Conservation (phyloP, 495 filamentous ascomycete genomes). For the Neurospora tetrasperma region DNA sequence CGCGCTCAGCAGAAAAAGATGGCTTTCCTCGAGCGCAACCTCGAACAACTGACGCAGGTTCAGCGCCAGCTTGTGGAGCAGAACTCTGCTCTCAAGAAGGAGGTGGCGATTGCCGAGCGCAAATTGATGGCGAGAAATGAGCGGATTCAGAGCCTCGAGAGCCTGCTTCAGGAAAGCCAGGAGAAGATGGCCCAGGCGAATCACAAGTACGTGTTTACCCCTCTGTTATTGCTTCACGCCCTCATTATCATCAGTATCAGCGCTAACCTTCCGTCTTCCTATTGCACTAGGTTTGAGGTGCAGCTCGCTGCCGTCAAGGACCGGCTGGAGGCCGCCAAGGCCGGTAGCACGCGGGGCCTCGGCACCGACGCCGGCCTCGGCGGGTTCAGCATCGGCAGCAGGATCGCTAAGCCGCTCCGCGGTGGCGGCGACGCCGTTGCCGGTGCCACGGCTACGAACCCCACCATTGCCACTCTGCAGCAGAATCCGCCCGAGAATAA, state of each 20-base stretch:
- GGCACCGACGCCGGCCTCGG: conserved; percentile 50
- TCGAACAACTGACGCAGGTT: conserved; percentile 94
- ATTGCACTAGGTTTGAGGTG: conserved; percentile 68
- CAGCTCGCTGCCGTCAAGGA: conserved; percentile 97
- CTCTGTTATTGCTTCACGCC: not conserved
- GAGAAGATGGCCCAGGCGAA: conserved; percentile 94
- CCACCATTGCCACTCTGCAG: conserved; percentile 43
- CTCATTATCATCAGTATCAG: conserved; percentile 1
- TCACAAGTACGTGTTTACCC: conserved; percentile 60
- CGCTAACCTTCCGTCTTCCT: conserved; percentile 2
- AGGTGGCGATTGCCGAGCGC: conserved; percentile 95
- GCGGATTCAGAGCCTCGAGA: conserved; percentile 86
- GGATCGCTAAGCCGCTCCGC: conserved; percentile 94
- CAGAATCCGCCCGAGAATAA: conserved; percentile 40
- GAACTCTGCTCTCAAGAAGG: conserved; percentile 92
- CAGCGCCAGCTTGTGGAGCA: conserved; percentile 97
- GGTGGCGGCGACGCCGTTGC: conserved; percentile 79
- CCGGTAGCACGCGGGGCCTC: conserved; percentile 73
- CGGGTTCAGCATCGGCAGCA: conserved; percentile 71
- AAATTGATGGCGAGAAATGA: conserved; percentile 95
- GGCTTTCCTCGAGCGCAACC: conserved; percentile 96
- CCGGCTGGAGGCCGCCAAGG: conserved; percentile 89
- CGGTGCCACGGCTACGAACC: conserved; percentile 31
- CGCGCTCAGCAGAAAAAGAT: conserved; percentile 99
- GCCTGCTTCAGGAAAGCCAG: conserved; percentile 87